Evolutionary conservation across 2,329 filamentous ascomycete species (phyloP).

Genomic region (Pseudogymnoascus sp.): DNA sequence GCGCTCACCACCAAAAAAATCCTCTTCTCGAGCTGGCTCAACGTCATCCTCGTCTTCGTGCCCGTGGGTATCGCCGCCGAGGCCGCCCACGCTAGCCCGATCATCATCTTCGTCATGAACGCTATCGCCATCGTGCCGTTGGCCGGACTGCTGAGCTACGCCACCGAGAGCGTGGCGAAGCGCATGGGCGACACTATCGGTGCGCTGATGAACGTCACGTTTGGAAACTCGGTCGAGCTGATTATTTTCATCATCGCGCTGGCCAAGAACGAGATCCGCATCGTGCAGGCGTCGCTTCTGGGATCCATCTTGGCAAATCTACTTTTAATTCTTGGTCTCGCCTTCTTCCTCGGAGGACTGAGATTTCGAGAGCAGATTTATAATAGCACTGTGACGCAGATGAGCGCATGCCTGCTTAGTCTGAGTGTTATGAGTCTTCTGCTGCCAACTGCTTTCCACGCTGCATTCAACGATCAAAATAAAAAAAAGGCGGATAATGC

Average conservation of each 20-base stretch:
- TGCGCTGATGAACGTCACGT: slow-evolving; percentile 66
- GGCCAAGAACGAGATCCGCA: slow-evolving; percentile 75
- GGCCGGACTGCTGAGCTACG: slow-evolving; percentile 61
- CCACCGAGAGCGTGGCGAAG: slow-evolving; percentile 66
- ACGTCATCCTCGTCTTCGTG: slow-evolving; percentile 68
- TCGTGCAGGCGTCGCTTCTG: slow-evolving; percentile 83
- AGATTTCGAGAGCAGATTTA: slow-evolving; percentile 89
- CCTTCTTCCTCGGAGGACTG: slow-evolving; percentile 77
- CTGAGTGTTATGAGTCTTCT: slow-evolving; percentile 83
- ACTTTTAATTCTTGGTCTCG: slow-evolving; percentile 84
- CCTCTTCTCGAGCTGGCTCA: slow-evolving; percentile 68
- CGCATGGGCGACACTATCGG: slow-evolving; percentile 66
- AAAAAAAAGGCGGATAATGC: slow-evolving; percentile 50
- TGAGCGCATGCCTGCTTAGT: slow-evolving; percentile 88
- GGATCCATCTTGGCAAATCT: slow-evolving; percentile 86
- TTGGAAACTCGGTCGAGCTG: slow-evolving; percentile 71
- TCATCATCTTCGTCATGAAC: slow-evolving; percentile 64
- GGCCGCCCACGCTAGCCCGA: slow-evolving; percentile 44
- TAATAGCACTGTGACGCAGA: slow-evolving; percentile 90
- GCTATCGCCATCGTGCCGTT: slow-evolving; percentile 67
- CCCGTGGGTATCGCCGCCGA: slow-evolving; percentile 65
- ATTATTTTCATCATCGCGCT: slow-evolving; percentile 78
- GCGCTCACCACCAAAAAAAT: slow-evolving; percentile 42
- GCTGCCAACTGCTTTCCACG: slow-evolving; percentile 85
- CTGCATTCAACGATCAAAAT: slow-evolving; percentile 59